phyloP scores from a whole-genome alignment of 2,329 filamentous ascomycete genomes.

The Stromatinia cepivora region DNA sequence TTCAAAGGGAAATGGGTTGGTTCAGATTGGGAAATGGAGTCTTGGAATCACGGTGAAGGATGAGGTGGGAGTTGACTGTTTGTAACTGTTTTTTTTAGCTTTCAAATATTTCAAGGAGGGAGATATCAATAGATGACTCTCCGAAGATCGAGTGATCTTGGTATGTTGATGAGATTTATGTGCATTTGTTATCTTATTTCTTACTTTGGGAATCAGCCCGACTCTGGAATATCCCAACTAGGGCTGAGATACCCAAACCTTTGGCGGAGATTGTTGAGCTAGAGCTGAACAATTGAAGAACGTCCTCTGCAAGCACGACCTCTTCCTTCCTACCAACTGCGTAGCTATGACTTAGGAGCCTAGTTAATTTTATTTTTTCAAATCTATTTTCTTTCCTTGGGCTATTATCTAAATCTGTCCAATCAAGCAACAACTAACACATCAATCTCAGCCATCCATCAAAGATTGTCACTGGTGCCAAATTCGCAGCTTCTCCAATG shows the following conservation, averaged over 20 bases:
- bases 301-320: neutral
- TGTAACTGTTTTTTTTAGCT: neutral
- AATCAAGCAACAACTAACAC: constrained; percentile 5
- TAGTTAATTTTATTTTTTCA: neutral
- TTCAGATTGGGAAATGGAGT: neutral
- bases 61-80: neutral
- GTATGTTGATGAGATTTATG: too few relatives aligned
- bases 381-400: neutral
- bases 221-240: too few relatives aligned
- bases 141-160: neutral
- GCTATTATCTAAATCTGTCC: too few relatives aligned
- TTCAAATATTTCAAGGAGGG: neutral
- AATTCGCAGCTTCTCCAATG: constrained; percentile 54
- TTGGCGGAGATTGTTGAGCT: neutral
- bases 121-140: neutral
- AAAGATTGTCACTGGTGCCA: constrained; percentile 48
- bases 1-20: too few relatives aligned
- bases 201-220: too few relatives aligned
- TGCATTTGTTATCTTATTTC: too few relatives aligned
- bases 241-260: neutral
- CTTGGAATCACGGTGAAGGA: too few relatives aligned
- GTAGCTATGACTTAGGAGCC: neutral
- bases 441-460: constrained; percentile 10
- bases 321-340: too few relatives aligned
- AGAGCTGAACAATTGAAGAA: neutral